Base-by-base conservation (phyloP, 73 alveolate genomes). In the Paramecium octaurelia region DNA sequence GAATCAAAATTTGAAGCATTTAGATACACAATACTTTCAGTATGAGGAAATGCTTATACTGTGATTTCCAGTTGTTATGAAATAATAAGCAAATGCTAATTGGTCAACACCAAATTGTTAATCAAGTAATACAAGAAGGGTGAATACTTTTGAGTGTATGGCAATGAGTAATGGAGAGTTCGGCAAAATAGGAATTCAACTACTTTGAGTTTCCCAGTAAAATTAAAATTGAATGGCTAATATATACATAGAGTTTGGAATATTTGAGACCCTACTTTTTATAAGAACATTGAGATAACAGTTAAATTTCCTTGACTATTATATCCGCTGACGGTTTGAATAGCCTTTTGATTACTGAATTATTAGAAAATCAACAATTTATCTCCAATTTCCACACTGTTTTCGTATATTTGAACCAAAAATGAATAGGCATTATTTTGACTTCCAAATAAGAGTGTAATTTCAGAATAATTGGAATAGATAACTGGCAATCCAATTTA, bases 1-100 rank as follows among this genome's bases (percentile, higher is more conserved):
- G 84, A 64, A n/a, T 64, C 84, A 64, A 64, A 64, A 64, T 64
- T 64, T 14, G 84, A 64, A 12, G 84, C 84, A 27, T 64, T 34
- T 34, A 64, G 46, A 64, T 64, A 64, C 3, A 64, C 24, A 64
- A 31, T 2, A 34, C 84, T 64, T 5, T 64, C 84, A 64, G 84
- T 11, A 34, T 64, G 84, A 31, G 84, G 84, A 24, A 64, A 64
- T 3, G 84, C 84, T 8, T 64, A 27, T 3, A 64, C 27, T 31
- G 54, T 3, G 2, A 64, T 64, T 64, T 27, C 3, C 8, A 64
- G 42, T 27, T 27, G 4, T 31, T 10, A 27, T 3, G 50, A 27
- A 64, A 64, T n/a, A 2, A 14, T 31, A 12, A 64, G 46, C 48
- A 64, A 12, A 14, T 64, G 46, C 16, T 64, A 3, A 24, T 64